These are phyloP conservation scores for Spathaspora sp. DNA, from an alignment of 1,139 yeast genomes.

Conservation along the genomic window DNA sequence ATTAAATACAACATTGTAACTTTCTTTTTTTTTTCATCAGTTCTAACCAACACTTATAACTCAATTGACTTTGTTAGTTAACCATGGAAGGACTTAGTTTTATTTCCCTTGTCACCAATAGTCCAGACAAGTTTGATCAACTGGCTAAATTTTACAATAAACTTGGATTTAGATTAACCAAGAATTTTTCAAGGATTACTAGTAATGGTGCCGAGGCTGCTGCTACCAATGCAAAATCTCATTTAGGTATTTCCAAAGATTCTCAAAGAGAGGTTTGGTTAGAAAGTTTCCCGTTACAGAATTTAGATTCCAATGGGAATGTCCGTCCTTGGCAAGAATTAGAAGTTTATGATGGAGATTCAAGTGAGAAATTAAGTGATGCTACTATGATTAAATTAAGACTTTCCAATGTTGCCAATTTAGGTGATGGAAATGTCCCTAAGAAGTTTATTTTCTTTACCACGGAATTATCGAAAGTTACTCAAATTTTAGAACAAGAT, in stretches of 20 bases:
- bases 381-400: constrained; percentile 56
- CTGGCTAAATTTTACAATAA: constrained; percentile 53
- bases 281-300: constrained; percentile 63
- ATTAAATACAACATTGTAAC: neutral
- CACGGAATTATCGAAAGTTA: constrained; percentile 42
- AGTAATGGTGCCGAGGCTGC: constrained; percentile 40
- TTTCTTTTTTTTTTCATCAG: neutral
- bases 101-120: constrained; percentile 60
- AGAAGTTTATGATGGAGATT: constrained; percentile 53
- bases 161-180: constrained; percentile 60
- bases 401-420: constrained; percentile 30
- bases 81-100: constrained; percentile 33
- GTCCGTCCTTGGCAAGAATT: constrained; percentile 61
- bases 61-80: neutral
- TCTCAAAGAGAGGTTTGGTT: constrained; percentile 71
- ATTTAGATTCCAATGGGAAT: constrained; percentile 44
- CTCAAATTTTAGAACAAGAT: constrained; percentile 29
- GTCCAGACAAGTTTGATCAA: constrained; percentile 43
- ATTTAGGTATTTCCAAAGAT: constrained; percentile 59
- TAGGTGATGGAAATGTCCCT: constrained; percentile 22
- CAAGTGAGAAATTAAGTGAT: constrained; percentile 26
- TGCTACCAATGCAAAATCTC: constrained; percentile 29
- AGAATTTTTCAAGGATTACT: constrained; percentile 51
- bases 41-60: neutral
- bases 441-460: constrained; percentile 52